Base-by-base conservation (phyloP, 2,329 filamentous ascomycete genomes). In the Epichloe typhina region DNA sequence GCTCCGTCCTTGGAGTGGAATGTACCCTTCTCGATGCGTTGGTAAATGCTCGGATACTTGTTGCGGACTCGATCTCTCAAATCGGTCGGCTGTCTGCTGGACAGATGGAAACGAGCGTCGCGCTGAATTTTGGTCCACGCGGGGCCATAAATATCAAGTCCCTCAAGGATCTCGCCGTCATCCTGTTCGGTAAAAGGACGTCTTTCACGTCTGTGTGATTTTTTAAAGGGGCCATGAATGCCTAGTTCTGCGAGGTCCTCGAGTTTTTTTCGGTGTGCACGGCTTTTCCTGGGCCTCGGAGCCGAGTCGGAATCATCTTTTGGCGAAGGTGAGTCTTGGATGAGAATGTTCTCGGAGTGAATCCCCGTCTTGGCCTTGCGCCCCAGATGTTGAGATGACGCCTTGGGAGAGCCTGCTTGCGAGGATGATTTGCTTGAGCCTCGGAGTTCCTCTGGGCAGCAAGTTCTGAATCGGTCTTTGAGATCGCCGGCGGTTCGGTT, bases 71-170 rank as follows among this genome's bases (percentile, higher is more conserved):
- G 72, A 55, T 84, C 80, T 54, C 80, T 70, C 48, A 84, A 62
- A 58, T 84, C 80, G 0, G 80, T 84, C 1, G 80, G 79, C 55
- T 81, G 76, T 43, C 80, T 69, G 52, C 63, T 75, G 4, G 74
- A 72, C n/a, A 84, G 66, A 53, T 79, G 69, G 62, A 79, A 82
- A 31, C 69, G 69, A 13, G 73, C 64, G 53, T 84, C 79, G 37
- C 79, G 72, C 59, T 82, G 79, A 19, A 84, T 84, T 61, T 76
- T 79, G 48, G 79, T 82, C 80, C 81, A 84, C 8, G 78, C 74
- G 8, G 80, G 77, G 0, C 80, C 80, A 59, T 83, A 82, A 4
- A 71, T 60, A 39, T 78, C 68, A 38, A 82, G 74, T 0, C 81
- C 81, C 52, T 77, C 69, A 1, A 83, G 66, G 43, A 84, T 84